These are phyloP conservation scores for Penicillium soppii DNA, from an alignment of 495 filamentous ascomycete species.

Conservation along the genomic window DNA sequence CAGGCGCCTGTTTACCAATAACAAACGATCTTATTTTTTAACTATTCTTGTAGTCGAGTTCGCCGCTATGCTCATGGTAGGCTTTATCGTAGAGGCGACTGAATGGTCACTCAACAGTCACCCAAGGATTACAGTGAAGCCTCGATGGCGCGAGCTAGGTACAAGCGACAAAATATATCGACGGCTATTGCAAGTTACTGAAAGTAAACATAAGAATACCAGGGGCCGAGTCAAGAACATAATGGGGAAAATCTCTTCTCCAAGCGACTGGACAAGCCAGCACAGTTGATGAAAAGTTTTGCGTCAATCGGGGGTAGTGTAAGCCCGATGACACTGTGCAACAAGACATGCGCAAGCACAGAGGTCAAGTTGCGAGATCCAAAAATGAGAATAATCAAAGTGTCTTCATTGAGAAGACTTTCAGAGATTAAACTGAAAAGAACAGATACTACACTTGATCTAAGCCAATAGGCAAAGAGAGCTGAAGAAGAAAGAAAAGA, in stretches of 20 bases:
- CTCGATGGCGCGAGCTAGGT: too few relatives aligned
- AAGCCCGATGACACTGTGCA: conserved; percentile 83
- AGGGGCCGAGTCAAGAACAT: too few relatives aligned
- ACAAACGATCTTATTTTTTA: not conserved
- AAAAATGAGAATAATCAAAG: conserved; percentile 88
- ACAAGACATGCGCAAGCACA: conserved; percentile 77
- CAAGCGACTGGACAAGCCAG: conserved; percentile 58
- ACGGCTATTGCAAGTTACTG: too few relatives aligned
- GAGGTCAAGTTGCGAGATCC: conserved; percentile 55
- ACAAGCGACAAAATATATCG: too few relatives aligned
- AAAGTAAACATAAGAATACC: too few relatives aligned
- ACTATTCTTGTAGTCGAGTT: too few relatives aligned
- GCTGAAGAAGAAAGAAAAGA: conserved; percentile 46
- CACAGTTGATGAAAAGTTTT: conserved; percentile 62
- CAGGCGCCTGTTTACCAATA: conserved; percentile 6
- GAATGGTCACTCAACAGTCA: too few relatives aligned
- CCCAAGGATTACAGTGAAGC: too few relatives aligned
- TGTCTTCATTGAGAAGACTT: conserved; percentile 66
- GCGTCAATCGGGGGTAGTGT: conserved; percentile 86
- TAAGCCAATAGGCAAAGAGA: conserved; percentile 58
- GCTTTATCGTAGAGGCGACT: too few relatives aligned
- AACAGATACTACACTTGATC: conserved; percentile 99
- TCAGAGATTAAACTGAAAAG: conserved; percentile 89
- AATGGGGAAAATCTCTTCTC: too few relatives aligned
- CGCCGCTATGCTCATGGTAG: too few relatives aligned